These are phyloP conservation scores for Citeromyces nyonsensis DNA, from an alignment of 805 yeast species.

Conservation along the genomic window DNA sequence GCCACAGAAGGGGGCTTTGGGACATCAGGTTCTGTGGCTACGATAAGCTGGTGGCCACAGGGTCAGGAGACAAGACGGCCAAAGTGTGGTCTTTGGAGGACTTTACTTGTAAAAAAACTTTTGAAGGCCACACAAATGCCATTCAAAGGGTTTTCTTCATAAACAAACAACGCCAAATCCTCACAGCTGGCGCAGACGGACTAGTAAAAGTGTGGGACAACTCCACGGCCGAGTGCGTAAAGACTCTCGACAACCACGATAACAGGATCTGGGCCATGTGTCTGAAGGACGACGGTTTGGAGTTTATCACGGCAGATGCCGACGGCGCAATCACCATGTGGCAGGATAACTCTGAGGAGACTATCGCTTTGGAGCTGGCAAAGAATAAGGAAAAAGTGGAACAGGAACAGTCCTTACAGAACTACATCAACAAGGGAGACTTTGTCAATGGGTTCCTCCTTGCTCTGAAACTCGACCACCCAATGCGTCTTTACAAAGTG, in stretches of 20 bases:
- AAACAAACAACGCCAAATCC: constrained; percentile 48
- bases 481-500: constrained; percentile 75
- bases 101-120: constrained; percentile 60
- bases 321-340: constrained; percentile 86
- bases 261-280: constrained; percentile 91
- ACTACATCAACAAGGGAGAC: constrained; percentile 53
- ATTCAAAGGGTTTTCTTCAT: constrained; percentile 71
- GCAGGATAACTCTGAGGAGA: constrained; percentile 77
- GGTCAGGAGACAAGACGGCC: constrained; percentile 86
- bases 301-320: constrained; percentile 80
- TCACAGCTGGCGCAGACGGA: constrained; percentile 89
- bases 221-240: constrained; percentile 56
- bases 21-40: constrained; percentile 70
- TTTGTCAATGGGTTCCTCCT: constrained; percentile 83
- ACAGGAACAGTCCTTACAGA: constrained; percentile 76
- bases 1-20: constrained; percentile 94
- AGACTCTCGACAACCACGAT: constrained; percentile 81
- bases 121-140: constrained; percentile 91
- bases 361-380: constrained; percentile 35
- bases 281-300: constrained; percentile 46
- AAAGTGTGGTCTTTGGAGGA: constrained; percentile 81
- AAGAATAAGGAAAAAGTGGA: constrained; percentile 48
- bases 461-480: constrained; percentile 80
- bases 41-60: constrained; percentile 66
- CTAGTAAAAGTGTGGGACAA: constrained; percentile 84